A percentile compares a stretch with the other conserved stretches of the same genome.
These are phyloP conservation scores for Nyctanthes arbortristis DNA, from an alignment of 257 asterid genomes.

Conservation along the genomic window DNA sequence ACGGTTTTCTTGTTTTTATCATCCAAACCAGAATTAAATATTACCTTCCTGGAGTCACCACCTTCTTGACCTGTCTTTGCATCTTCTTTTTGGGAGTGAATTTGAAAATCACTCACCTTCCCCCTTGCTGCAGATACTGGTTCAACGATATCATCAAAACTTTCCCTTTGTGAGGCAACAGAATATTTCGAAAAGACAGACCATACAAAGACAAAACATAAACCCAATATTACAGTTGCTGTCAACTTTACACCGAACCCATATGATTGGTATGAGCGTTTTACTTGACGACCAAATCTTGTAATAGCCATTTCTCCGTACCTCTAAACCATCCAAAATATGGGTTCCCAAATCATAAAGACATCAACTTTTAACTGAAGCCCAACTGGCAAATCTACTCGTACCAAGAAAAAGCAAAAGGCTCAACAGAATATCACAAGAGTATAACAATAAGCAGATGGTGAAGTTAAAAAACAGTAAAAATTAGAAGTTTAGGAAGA, in stretches of 20 bases:
- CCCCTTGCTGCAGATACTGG: constrained; percentile 55
- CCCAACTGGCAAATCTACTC: neutral
- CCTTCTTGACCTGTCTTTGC: constrained; percentile 38
- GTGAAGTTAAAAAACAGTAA: constrained; percentile 35
- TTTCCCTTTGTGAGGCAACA: constrained; percentile 72
- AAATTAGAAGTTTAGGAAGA: constrained; percentile 41
- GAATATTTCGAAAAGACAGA: constrained; percentile 74
- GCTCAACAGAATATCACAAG: constrained; percentile 20
- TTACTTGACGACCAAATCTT: constrained; percentile 84
- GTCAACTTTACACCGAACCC: constrained; percentile 73
- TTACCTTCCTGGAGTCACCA: constrained; percentile 21
- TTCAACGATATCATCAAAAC: constrained; percentile 80
- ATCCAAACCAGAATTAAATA: constrained; percentile 34
- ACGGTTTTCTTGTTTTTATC: constrained; percentile 41
- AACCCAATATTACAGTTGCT: constrained; percentile 68
- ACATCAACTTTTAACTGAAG: constrained; percentile 17
- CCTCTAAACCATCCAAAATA: constrained; percentile 28
- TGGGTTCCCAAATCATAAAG: constrained; percentile 13
- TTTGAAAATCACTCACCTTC: constrained; percentile 31
- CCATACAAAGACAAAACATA: constrained; percentile 85
- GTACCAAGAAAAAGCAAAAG: neutral
- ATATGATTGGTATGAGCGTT: constrained; percentile 72
- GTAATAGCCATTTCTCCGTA: constrained; percentile 59
- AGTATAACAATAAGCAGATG: constrained; percentile 1
- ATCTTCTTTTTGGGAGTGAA: constrained; percentile 34